phyloP scores from a whole-genome alignment of 208 protist genomes.

The Leishmania guyanensis region DNA sequence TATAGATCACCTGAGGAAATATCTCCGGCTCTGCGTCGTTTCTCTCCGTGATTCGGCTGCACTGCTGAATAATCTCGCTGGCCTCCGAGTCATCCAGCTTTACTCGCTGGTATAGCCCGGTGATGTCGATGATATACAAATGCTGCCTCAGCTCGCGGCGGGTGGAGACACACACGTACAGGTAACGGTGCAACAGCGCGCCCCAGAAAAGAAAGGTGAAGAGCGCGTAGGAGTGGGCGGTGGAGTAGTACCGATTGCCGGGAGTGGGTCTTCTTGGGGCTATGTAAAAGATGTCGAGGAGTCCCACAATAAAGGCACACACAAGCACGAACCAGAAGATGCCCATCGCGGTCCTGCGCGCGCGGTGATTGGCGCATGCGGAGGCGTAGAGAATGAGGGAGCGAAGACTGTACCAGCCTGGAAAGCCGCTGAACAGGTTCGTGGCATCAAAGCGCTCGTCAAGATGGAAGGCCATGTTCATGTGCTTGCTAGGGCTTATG shows the following conservation, averaged over 20 bases:
- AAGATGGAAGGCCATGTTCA: conserved; percentile 54
- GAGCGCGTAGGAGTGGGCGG: conserved; percentile 63
- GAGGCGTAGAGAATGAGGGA: conserved; percentile 75
- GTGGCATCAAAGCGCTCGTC: conserved; percentile 50
- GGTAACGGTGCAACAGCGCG: conserved; percentile 56
- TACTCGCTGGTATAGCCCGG: conserved; percentile 59
- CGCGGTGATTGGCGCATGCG: conserved; percentile 69
- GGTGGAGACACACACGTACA: conserved; percentile 49
- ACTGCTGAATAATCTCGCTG: conserved; percentile 51
- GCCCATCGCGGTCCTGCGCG: conserved; percentile 55
- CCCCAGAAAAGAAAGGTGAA: conserved; percentile 59
- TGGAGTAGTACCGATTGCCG: conserved; percentile 43
- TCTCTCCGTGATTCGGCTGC: conserved; percentile 34
- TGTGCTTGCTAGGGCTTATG: conserved; percentile 56
- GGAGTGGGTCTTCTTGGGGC: conserved; percentile 25
- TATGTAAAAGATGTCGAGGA: conserved; percentile 51
- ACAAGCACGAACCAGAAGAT: conserved; percentile 58
- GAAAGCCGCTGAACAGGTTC: conserved; percentile 69
- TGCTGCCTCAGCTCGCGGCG: conserved; percentile 46
- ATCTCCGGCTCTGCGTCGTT: conserved; percentile 57
- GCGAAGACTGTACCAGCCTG: conserved; percentile 77
- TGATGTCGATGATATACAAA: conserved; percentile 73
- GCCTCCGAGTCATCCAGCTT: conserved; percentile 38
- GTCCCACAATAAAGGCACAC: conserved; percentile 38
- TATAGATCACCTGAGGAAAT: conserved; percentile 39